These are phyloP conservation scores for Bullera alba DNA, from an alignment of 768 basidiomycete genomes.

Conservation along the genomic window DNA sequence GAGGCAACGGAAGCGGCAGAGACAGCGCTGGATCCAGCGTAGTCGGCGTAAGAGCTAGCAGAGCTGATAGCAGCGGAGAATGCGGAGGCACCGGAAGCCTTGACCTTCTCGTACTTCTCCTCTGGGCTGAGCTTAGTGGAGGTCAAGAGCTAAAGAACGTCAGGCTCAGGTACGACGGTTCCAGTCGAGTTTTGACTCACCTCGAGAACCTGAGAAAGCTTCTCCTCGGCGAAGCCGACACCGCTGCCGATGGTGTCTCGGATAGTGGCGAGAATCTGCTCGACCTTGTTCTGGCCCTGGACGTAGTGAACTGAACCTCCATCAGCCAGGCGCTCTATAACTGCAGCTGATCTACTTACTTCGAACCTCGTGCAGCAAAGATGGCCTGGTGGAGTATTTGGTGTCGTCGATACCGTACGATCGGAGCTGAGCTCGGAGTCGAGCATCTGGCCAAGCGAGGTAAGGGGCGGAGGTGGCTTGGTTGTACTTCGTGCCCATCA, in stretches of 20 bases:
- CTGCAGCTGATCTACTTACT: slow-evolving; percentile 49
- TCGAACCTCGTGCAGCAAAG: slow-evolving; percentile 57
- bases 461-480: slow-evolving; percentile 59
- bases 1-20: slow-evolving; percentile 42
- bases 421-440: slow-evolving; percentile 80
- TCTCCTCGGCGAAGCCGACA: slow-evolving; percentile 69
- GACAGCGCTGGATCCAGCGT: slow-evolving; percentile 37
- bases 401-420: slow-evolving; percentile 66
- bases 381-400: slow-evolving; percentile 57
- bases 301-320: slow-evolving; percentile 60
- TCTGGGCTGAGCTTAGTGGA: slow-evolving; percentile 41
- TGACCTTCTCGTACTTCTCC: slow-evolving; percentile 44
- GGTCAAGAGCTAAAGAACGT: slow-evolving; percentile 47
- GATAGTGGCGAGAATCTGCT: slow-evolving; percentile 58
- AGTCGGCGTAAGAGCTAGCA: slow-evolving; percentile 30
- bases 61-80: slow-evolving; percentile 30
- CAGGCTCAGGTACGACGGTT: neutral
- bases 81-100: slow-evolving; percentile 38
- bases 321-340: neutral
- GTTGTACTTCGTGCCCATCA: slow-evolving; percentile 59
- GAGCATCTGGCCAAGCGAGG: slow-evolving; percentile 84
- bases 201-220: slow-evolving; percentile 50
- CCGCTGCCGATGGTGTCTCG: slow-evolving; percentile 61
- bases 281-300: slow-evolving; percentile 56
- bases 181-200: slow-evolving; percentile 15